These are phyloP conservation scores for Pelagomonas calceolata DNA, from an alignment of 108 stramenopile species.

Conservation along the genomic window DNA sequence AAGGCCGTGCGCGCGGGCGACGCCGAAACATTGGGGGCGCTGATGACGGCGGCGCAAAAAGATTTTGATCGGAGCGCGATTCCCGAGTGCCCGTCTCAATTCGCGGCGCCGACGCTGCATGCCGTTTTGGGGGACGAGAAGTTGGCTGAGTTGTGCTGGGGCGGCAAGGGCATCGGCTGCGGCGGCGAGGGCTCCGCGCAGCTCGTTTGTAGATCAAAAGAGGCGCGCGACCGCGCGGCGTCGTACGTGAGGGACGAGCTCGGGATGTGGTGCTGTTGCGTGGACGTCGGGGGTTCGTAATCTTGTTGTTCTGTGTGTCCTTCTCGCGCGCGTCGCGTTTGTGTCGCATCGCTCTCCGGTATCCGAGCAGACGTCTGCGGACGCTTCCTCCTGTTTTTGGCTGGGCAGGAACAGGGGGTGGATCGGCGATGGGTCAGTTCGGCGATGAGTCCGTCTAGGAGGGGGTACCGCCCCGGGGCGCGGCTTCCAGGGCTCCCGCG, in stretches of 20 bases:
- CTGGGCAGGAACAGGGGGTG: too few relatives aligned
- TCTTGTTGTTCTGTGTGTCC: too few relatives aligned
- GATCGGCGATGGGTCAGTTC: too few relatives aligned
- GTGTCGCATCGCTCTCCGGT: too few relatives aligned
- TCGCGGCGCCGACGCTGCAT: conserved; percentile 19
- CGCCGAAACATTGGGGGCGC: conserved; percentile 5
- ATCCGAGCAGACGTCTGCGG: too few relatives aligned
- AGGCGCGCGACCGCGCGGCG: conserved; percentile 5
- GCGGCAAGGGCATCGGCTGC: conserved; percentile 24
- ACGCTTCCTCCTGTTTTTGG: too few relatives aligned
- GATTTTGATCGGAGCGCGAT: conserved; percentile 11
- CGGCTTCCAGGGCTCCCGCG: too few relatives aligned
- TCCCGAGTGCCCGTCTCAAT: conserved; percentile 21
- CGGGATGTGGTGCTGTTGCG: conserved; percentile 3
- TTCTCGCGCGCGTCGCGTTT: too few relatives aligned
- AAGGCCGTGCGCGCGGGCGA: conserved; percentile 13
- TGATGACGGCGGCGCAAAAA: conserved; percentile 13
- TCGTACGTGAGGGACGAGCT: conserved; percentile 2
- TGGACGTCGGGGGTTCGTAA: conserved; percentile 8
- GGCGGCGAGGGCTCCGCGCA: conserved; percentile 23
- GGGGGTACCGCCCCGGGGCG: too few relatives aligned
- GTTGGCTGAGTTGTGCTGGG: not conserved
- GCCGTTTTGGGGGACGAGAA: conserved; percentile 3
- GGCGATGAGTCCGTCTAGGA: too few relatives aligned
- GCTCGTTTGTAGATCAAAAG: conserved; percentile 8